Conservation (phyloP, 768 basidiomycete genomes). For the Arthromyces matolae region DNA sequence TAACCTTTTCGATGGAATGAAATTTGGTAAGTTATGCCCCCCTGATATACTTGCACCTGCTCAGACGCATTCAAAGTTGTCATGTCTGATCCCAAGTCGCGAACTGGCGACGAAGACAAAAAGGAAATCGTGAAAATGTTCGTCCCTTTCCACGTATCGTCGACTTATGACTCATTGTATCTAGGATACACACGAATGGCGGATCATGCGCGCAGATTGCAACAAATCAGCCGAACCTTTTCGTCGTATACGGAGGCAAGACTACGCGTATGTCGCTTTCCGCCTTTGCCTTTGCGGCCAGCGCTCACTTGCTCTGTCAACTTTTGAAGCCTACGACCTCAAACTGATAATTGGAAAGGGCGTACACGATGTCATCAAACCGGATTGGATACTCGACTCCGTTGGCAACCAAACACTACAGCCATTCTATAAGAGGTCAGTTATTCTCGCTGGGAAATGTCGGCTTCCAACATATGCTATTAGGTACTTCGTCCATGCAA, state of each 20-base stretch:
- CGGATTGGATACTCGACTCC: conserved; percentile 80
- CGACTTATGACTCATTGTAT: neutral
- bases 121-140: conserved; percentile 65
- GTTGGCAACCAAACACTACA: conserved; percentile 52
- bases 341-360: conserved; percentile 69
- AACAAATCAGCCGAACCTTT: conserved; percentile 46
- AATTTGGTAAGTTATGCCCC: conserved; percentile 60
- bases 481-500: conserved; percentile 82
- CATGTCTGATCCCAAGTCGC: conserved; percentile 69
- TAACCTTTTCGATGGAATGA: conserved; percentile 68
- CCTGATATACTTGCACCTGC: neutral
- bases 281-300: no score
- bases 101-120: conserved; percentile 64
- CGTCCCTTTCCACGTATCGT: conserved; percentile 15
- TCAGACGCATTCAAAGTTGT: conserved; percentile 49
- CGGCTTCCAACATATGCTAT: neutral
- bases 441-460: neutral
- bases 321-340: conserved; percentile 59
- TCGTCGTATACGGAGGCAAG: conserved; percentile 67
- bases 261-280: conserved; percentile 68
- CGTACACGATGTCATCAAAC: conserved; percentile 67
- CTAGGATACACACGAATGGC: conserved; percentile 69
- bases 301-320: neutral
- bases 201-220: conserved; percentile 63
- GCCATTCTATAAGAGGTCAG: conserved; percentile 68